Evolutionary conservation across 2,329 filamentous ascomycete species (phyloP), one percentile per base, ranked within the genome.

Genomic region (Drechmeria coniospora): DNA sequence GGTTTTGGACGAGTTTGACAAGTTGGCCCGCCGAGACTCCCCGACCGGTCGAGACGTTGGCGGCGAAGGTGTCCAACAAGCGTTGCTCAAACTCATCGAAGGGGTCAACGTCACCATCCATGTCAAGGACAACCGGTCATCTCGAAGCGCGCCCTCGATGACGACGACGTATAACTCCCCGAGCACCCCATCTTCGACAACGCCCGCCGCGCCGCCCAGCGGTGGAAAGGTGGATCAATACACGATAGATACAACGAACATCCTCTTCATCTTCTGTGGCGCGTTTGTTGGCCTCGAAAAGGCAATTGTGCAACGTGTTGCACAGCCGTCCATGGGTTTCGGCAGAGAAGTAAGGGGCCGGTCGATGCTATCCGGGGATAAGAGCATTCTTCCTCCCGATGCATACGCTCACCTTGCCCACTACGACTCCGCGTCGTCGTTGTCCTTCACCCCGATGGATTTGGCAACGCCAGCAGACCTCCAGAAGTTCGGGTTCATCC

Each of bases 1-100:
- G 25, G 90, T 92, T 31, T 63, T 98, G 13, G 90, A 98, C 42
- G 90, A 98, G 55, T 83, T 98, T 30, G 90, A 98, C 60, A 98
- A 98, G 56, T 86, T 95, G 32, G 86, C 90, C 2, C 81, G 80
- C 21, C 74, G 82, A 15, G 87, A 90, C 47, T 79, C 86, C 11
- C 74, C 73, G 34, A 84, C 92, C 34, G 87, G 86, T 13, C 80
- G 92, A 41, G 90, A 98, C 45, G 90, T 98, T 3, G 81, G 86
- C 12, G 90, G 90, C 14, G 90, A 95, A 58, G 90, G 90, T 29
- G 90, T 95, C 0, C 90, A 98, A 46, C 90, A 98, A 54, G 87
- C 90, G 6, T 61, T 98, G 5, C 57, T 98, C 18, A 95, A 95
- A 56, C 83, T 98, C 22, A 82, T 98, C 13, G 90, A 98, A 55